These are phyloP conservation scores for Pythium rishiriense DNA, from an alignment of 352 stramenopile species.

Conservation along the genomic window DNA sequence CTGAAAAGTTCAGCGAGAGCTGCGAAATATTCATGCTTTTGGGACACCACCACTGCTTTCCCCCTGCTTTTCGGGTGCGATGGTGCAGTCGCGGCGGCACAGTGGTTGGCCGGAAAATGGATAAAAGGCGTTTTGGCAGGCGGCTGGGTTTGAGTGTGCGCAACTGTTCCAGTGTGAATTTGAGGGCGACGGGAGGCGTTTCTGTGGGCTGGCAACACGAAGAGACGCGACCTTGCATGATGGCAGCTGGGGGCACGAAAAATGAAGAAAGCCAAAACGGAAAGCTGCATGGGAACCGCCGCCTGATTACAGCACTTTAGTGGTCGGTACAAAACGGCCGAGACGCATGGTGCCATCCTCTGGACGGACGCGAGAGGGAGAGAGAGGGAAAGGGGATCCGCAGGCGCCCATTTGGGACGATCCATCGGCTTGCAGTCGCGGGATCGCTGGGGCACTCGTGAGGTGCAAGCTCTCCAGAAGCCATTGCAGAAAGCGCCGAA, in stretches of 20 bases:
- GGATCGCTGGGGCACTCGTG: not conserved
- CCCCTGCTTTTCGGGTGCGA: not conserved
- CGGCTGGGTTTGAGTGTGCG: not conserved
- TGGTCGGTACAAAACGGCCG: conserved; percentile 2
- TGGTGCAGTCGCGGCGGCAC: not conserved
- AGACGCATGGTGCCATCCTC: not conserved
- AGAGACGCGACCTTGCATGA: not conserved
- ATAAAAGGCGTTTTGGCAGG: not conserved
- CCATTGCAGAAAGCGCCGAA: conserved; percentile 17
- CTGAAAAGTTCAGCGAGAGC: not conserved
- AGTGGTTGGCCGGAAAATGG: not conserved
- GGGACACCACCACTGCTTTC: not conserved
- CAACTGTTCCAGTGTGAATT: not conserved
- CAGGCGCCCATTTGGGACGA: not conserved
- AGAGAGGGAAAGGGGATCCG: not conserved
- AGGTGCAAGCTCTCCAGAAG: not conserved
- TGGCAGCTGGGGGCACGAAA: not conserved
- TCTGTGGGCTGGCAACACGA: not conserved
- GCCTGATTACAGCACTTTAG: not conserved
- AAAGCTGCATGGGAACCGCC: not conserved
- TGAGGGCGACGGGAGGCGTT: conserved; percentile 3
- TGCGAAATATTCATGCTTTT: conserved; percentile 1
- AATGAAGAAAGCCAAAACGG: not conserved
- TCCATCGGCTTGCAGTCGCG: not conserved
- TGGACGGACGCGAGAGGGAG: not conserved